A percentile compares a stretch with the other conserved stretches of the same genome.
Evolutionary conservation across 2,329 filamentous ascomycete genomes (phyloP).

Genomic region (Aspergillus intermedius): DNA sequence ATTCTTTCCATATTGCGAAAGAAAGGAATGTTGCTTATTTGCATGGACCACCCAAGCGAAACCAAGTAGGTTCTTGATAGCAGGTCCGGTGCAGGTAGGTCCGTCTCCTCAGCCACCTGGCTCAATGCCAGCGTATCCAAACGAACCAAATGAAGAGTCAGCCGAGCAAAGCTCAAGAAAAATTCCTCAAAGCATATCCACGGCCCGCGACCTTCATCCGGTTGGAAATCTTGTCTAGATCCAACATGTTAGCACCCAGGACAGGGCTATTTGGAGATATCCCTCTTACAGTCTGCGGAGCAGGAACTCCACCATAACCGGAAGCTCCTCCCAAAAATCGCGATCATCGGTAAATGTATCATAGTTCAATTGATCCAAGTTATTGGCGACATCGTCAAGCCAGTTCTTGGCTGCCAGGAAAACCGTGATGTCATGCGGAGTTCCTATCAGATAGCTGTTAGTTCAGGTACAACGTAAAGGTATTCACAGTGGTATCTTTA

Average conservation of each 20-base stretch:
- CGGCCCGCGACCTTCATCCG: conserved; percentile 23
- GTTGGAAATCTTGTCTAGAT: conserved; percentile 24
- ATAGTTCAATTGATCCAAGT: conserved; percentile 28
- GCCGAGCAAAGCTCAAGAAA: conserved; percentile 32
- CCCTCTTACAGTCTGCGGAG: conserved; percentile 33
- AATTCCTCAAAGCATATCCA: conserved; percentile 36
- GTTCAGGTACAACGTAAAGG: conserved; percentile 2
- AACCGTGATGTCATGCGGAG: conserved; percentile 23
- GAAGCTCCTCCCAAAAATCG: conserved; percentile 42
- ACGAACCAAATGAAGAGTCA: conserved; percentile 36
- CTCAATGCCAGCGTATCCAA: conserved; percentile 34
- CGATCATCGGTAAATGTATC: conserved; percentile 33
- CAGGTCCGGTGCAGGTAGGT: conserved; percentile 21
- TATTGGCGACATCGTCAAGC: conserved; percentile 33
- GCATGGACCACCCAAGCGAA: conserved; percentile 30
- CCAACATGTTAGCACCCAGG: conserved; percentile 5
- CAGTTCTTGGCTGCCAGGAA: conserved; percentile 36
- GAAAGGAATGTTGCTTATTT: conserved; percentile 30
- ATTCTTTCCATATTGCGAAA: conserved; percentile 27
- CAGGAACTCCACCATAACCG: conserved; percentile 33
- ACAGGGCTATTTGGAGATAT: background rate
- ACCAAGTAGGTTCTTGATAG: conserved; percentile 30
- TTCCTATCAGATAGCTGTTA: conserved; percentile 16
- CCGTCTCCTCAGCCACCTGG: conserved; percentile 21
- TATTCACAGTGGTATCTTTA: conserved; percentile 12